Conservation (phyloP, 176 grass and related monocot genomes). For the Phoenix dactylifera region DNA sequence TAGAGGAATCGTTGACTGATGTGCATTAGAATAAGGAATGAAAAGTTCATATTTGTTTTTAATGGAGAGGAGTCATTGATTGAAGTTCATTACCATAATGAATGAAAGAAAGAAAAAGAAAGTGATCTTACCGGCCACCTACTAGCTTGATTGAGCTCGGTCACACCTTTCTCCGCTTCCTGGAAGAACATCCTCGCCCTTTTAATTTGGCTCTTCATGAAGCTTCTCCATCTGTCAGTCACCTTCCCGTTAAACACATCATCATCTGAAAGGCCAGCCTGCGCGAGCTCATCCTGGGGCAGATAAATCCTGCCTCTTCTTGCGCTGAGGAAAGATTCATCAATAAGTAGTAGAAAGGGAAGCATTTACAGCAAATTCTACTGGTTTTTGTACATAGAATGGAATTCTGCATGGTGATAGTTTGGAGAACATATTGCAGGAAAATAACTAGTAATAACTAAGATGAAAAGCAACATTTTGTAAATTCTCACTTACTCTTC, state of each 20-base stretch:
- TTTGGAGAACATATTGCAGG: no score
- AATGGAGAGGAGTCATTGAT: no score
- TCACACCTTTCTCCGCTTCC: conserved; percentile 59
- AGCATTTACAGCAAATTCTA: no score
- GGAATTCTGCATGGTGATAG: no score
- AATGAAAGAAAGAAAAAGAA: neutral
- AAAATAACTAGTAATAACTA: no score
- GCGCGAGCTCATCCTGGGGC: conserved; percentile 67
- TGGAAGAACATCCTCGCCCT: conserved; percentile 58
- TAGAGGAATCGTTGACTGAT: no score
- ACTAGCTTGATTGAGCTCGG: conserved; percentile 85
- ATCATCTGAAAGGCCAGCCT: conserved; percentile 57
- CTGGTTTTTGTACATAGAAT: no score
- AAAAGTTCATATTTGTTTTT: no score
- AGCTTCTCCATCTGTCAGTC: conserved; percentile 57
- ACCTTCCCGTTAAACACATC: conserved; percentile 71
- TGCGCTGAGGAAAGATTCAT: conserved; percentile 29
- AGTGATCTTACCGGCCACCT: conserved; percentile 63
- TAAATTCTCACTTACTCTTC: conserved; percentile 53
- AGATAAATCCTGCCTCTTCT: conserved; percentile 83
- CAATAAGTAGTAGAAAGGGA: no score
- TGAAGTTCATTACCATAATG: neutral
- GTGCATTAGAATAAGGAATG: no score
- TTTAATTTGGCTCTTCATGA: conserved; percentile 72
- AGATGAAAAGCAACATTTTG: no score